A percentile compares a stretch with the other conserved stretches of the same genome.
Conservation (phyloP, 768 basidiomycete species). For the Boletellus sp. region DNA sequence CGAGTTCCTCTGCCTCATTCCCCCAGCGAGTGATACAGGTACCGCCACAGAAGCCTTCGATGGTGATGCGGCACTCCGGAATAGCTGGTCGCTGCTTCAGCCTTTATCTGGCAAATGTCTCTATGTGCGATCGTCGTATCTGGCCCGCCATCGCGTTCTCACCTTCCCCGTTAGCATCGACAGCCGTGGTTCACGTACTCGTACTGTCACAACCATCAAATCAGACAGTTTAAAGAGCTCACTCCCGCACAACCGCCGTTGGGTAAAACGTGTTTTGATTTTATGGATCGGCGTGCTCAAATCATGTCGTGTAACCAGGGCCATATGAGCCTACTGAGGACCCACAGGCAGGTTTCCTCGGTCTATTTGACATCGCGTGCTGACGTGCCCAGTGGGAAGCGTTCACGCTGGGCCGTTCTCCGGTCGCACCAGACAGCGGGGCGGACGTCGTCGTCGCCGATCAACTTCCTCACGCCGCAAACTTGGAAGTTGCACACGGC, state of each 20-base stretch:
- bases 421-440: conserved; percentile 52
- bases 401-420: conserved; percentile 74
- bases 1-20: conserved; percentile 77
- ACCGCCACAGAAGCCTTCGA: conserved; percentile 50
- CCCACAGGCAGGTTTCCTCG: conserved; percentile 55
- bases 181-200: conserved; percentile 98
- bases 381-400: conserved; percentile 59
- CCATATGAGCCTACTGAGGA: conserved; percentile 82
- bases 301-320: conserved; percentile 42
- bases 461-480: conserved; percentile 57
- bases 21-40: conserved; percentile 51
- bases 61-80: conserved; percentile 61
- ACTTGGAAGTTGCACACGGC: conserved; percentile 72
- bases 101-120: conserved; percentile 78
- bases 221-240: conserved; percentile 93
- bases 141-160: conserved; percentile 27
- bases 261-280: conserved; percentile 43
- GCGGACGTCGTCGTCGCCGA: conserved; percentile 66
- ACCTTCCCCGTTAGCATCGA: conserved; percentile 53
- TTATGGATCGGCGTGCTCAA: conserved; percentile 16
- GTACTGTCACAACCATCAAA: conserved; percentile 92
- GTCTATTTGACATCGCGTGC: conserved; percentile 22
- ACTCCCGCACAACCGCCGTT: conserved; percentile 59
- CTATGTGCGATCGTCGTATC: conserved; percentile 60
- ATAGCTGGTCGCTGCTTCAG: conserved; percentile 80